Conservation (phyloP, 2,329 filamentous ascomycete genomes). For the Ceratocystis cubensis region DNA sequence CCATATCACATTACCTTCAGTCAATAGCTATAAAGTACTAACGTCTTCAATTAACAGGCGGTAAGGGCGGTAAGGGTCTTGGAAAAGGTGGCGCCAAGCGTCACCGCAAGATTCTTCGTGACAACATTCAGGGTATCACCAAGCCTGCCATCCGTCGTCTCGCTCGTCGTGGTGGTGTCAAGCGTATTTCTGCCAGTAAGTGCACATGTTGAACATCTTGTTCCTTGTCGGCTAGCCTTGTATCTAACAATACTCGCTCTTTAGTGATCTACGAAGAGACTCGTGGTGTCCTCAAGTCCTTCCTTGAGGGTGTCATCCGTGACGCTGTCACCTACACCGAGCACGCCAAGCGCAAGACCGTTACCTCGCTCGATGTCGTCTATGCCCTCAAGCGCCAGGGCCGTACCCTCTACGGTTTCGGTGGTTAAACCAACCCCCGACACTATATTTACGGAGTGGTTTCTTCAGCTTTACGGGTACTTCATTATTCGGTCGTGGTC, state of each 20-base stretch:
- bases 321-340: constrained; percentile 68
- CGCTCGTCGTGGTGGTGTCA: constrained; percentile 97
- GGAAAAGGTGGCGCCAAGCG: constrained; percentile 98
- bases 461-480: not conserved
- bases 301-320: constrained; percentile 65
- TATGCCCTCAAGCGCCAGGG: constrained; percentile 58
- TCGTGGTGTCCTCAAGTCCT: constrained; percentile 64
- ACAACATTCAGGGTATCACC: constrained; percentile 99
- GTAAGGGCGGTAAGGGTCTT: constrained; percentile 94
- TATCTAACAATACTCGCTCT: constrained; percentile 7
- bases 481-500: not conserved
- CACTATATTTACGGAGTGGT: constrained; percentile 1
- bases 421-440: constrained; percentile 50
- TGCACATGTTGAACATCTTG: not conserved
- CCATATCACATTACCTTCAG: not conserved
- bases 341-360: constrained; percentile 71
- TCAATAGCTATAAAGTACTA: constrained; percentile 9
- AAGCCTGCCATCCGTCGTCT: constrained; percentile 98
- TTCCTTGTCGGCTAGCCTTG: not conserved
- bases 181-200: constrained; percentile 84
- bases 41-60: constrained; percentile 41
- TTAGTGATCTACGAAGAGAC: constrained; percentile 67
- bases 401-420: constrained; percentile 77
- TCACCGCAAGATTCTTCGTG: constrained; percentile 97
- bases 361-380: constrained; percentile 57